Conservation (phyloP, 495 filamentous ascomycete genomes). For the Cairneyella variabilis region DNA sequence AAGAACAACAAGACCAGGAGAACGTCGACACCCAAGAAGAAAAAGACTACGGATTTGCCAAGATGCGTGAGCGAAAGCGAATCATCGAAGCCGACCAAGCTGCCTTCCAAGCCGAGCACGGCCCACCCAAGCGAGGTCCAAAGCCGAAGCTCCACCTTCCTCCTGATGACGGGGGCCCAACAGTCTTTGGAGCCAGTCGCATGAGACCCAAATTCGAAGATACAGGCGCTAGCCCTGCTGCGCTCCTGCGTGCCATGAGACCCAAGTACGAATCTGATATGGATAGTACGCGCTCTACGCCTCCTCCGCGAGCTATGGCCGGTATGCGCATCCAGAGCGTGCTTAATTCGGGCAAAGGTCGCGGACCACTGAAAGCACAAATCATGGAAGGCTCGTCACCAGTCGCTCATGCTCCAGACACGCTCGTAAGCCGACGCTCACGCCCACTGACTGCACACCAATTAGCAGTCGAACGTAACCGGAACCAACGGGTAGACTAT, state of each 20-base stretch:
- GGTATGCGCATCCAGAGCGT: slow-evolving; percentile 36
- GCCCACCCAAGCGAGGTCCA: slow-evolving; percentile 45
- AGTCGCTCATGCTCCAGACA: slow-evolving; percentile 23
- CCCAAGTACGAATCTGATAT: slow-evolving; percentile 55
- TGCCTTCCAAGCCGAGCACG: slow-evolving; percentile 34
- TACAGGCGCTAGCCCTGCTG: slow-evolving; percentile 41
- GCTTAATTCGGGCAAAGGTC: slow-evolving; percentile 22
- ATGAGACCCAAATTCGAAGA: slow-evolving; percentile 44
- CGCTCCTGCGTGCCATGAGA: slow-evolving; percentile 39
- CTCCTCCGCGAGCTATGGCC: slow-evolving; percentile 46
- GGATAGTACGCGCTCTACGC: slow-evolving; percentile 55
- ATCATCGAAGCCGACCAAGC: slow-evolving; percentile 51
- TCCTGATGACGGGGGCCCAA: slow-evolving; percentile 48
- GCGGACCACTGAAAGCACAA: slow-evolving; percentile 44
- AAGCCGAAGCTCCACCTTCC: slow-evolving; percentile 53
- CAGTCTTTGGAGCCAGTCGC: slow-evolving; percentile 31
- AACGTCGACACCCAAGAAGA: slow-evolving; percentile 90
- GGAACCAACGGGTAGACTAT: slow-evolving; percentile 82
- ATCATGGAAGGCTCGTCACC: slow-evolving; percentile 50
- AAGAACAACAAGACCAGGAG: slow-evolving; percentile 73
- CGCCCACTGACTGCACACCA: slow-evolving; percentile 91
- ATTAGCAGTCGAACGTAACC: slow-evolving; percentile 83
- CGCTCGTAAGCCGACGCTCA: slow-evolving; percentile 52
- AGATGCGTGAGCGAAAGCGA: slow-evolving; percentile 79
- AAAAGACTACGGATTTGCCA: slow-evolving; percentile 77